Percentiles rank a stretch among this genome's conserved stretches.
phyloP scores from a whole-genome alignment of 345 rosid species.

The Rhodamnia argentea region DNA sequence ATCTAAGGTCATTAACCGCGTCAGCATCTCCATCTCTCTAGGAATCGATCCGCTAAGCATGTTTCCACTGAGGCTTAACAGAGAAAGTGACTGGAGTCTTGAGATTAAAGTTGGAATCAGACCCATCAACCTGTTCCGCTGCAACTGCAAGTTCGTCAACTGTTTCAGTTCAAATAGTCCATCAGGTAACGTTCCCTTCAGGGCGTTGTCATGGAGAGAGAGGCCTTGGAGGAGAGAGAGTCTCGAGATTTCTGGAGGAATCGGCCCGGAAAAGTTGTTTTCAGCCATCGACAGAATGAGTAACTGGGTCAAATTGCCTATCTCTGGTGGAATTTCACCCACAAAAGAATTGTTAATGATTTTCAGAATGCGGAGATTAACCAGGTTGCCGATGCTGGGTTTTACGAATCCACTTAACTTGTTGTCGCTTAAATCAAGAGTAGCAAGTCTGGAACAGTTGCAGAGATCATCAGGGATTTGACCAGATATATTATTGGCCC shows the following conservation, averaged over 20 bases:
- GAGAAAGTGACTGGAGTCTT: slow-evolving; percentile 45
- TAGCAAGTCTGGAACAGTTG: slow-evolving; percentile 41
- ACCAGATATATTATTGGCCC: slow-evolving; percentile 38
- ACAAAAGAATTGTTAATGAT: slow-evolving; percentile 34
- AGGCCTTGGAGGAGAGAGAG: slow-evolving; percentile 71
- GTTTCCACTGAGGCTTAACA: slow-evolving; percentile 50
- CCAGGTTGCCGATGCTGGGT: slow-evolving; percentile 47
- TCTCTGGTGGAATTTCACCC: slow-evolving; percentile 57
- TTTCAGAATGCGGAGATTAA: slow-evolving; percentile 28
- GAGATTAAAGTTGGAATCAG: slow-evolving; percentile 40
- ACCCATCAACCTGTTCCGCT: slow-evolving; percentile 49
- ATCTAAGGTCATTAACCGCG: slow-evolving; percentile 41
- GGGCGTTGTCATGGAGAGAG: slow-evolving; percentile 25
- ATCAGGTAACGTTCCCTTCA: slow-evolving; percentile 54
- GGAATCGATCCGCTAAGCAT: slow-evolving; percentile 69
- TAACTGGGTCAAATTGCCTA: slow-evolving; percentile 51
- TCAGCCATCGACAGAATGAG: slow-evolving; percentile 24
- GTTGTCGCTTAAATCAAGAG: slow-evolving; percentile 27
- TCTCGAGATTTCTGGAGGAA: slow-evolving; percentile 54
- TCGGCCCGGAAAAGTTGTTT: slow-evolving; percentile 47
- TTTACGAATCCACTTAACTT: slow-evolving; percentile 50
- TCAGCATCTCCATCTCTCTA: slow-evolving; percentile 29
- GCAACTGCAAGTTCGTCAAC: slow-evolving; percentile 42
- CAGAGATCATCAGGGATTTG: slow-evolving; percentile 74
- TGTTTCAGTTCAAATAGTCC: slow-evolving; percentile 37